Evolutionary conservation across 495 filamentous ascomycete genomes (phyloP), one percentile per base, ranked within the genome.

Genomic region (Tuber brumale): DNA sequence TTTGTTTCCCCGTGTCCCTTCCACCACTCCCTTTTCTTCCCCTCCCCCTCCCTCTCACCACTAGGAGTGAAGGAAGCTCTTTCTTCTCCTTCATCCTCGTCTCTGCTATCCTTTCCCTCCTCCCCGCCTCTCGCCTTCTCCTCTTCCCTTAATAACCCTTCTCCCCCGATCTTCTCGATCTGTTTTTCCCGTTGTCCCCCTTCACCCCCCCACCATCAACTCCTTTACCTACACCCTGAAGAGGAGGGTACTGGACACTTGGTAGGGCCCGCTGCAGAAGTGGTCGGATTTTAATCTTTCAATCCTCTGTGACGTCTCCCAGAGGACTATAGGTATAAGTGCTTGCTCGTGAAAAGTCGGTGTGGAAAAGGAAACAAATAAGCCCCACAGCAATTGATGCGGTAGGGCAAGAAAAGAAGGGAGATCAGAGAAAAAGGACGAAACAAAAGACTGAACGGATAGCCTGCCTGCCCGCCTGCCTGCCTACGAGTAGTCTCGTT

Each of bases 231-330:
- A n/a, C 70, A 9, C 46, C 21, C 69, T 51, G 74, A 66, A 71
- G 71, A 76, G 69, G 71, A 57, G 73, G 71, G 27, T 73, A 71
- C 72, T 80, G 72, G 71, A 48, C 79, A 79, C 76, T 74, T 80
- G 37, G 69, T 71, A 74, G 74, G 77, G 77, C 69, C 69, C 79
- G 31, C 73, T 39, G 42, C 39, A 80, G 41, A 23, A 71, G 77
- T 79, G 77, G 76, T 80, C 74, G 78, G 71, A 51, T 70, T 70
- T 76, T 76, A 74, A 72, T 74, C 46, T 74, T 76, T 74, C 76
- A 80, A 80, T 74, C 76, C 74, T 80, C 74, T 80, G 73, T 79
- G 70, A 80, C 78, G 44, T 79, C 75, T 80, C 78, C 45, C 69
- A 79, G 76, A 80, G 57, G 78, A 71, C 72, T 72, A 57, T 57